Percentiles rank a stretch among this genome's conserved stretches.
These are phyloP conservation scores for Orbilia oligospora DNA, from an alignment of 2,329 filamentous ascomycete species.

Conservation along the genomic window DNA sequence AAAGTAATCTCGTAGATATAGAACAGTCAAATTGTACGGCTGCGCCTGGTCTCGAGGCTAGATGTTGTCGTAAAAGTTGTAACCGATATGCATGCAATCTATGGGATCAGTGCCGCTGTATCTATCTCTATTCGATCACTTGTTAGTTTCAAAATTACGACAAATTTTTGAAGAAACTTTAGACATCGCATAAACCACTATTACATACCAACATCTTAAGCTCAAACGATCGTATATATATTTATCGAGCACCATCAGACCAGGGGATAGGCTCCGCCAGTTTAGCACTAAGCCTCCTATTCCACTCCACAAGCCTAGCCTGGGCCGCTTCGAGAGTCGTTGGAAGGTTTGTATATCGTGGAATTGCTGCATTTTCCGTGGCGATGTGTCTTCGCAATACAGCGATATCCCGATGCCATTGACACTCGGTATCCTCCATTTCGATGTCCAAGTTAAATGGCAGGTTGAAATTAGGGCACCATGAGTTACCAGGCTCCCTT, in stretches of 20 bases:
- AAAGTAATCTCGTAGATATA: too few species aligned
- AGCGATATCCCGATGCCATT: neutral
- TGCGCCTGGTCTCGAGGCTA: too few species aligned
- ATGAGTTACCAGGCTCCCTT: neutral
- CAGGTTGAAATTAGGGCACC: conserved; percentile 9
- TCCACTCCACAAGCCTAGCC: neutral
- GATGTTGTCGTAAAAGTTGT: too few species aligned
- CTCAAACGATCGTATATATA: neutral
- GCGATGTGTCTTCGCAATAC: neutral
- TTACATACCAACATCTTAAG: neutral
- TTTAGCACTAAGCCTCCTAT: conserved; percentile 1
- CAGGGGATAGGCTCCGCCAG: neutral
- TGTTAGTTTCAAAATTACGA: neutral
- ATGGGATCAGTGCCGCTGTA: too few species aligned
- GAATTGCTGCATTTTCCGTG: neutral
- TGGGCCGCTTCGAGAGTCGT: neutral
- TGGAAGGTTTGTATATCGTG: neutral
- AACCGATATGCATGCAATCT: too few species aligned
- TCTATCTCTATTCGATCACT: neutral
- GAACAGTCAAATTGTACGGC: too few species aligned
- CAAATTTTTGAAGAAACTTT: neutral
- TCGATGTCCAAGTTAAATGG: neutral
- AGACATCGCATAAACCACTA: neutral
- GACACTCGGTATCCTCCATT: neutral
- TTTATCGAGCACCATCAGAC: conserved; percentile 7